Base-by-base conservation (phyloP, 2,329 filamentous ascomycete species). In the Neonectria sp. region DNA sequence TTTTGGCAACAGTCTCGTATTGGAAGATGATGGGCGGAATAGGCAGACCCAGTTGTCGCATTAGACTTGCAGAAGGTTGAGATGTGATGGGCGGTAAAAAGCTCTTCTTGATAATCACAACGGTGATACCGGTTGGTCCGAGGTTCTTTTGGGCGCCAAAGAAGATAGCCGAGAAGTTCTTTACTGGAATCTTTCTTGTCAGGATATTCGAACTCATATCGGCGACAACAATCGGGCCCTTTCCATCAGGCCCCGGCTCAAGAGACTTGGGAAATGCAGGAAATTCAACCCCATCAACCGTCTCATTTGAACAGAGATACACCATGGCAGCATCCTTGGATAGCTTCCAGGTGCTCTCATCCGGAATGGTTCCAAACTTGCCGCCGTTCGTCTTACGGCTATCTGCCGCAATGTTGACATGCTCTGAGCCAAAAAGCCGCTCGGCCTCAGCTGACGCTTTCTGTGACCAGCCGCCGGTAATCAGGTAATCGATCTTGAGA, bases 121-220 rank as follows among this genome's bases (percentile, higher is more conserved):
- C 93, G 6, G 95, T 96, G 67, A 98, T 89, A 66, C 95, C 95
- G 1, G 95, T 91, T 3, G 89, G 89, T 31, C 95, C 95, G 12
- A 98, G 87, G 82, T 98, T 98, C 89, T 98, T 98, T 79, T 98
- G 95, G 0, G 95, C 95, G 55, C 95, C 95, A 69, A 95, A 97
- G 83, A 98, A 98, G 78, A 98, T 92, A 72, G 92, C 85, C 1
- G 91, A 92, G 82, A 92, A 97, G 77, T 96, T 95, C 73, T 85
- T 86, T 53, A 97, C 88, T 37, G 95, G 92, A 29, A 98, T 88
- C 69, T 87, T 88, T 49, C 94, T 86, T 55, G 93, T 94, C 58
- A 98, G 90, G 78, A 98, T 97, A 81, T 98, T 98, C 66, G 94
- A 97, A 52, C 89, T 93, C 93, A 98, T 97, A 80, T 98, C 95